Base-by-base conservation (phyloP, 2,329 filamentous ascomycete species). In the Trichoderma sp. region DNA sequence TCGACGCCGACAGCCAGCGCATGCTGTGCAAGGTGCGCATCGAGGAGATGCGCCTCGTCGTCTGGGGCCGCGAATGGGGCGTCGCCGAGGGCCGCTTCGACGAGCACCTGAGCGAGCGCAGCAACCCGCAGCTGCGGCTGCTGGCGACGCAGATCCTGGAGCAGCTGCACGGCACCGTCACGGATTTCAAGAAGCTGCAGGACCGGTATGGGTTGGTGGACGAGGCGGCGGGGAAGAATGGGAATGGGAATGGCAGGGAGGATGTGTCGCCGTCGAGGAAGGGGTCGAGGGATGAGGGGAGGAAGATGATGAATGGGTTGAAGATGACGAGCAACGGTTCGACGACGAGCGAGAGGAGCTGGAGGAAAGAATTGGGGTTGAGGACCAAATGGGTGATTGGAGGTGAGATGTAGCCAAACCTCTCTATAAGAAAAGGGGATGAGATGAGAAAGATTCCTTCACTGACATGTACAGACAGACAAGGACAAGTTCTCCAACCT, bases 41-140 rank as follows among this genome's bases (percentile, higher is more conserved):
- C 69, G 80, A 82, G 72, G 80, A 82, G 75, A 81, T 80, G 78
- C 75, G 80, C 4, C 74, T 82, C 43, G 71, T 79, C 34, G 78
- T 81, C 65, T 82, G 80, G 80, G 80, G 80, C 19, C 72, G 80
- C 39, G 78, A 81, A 68, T 82, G 80, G 80, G 80, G 80, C 26
- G 79, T 82, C 41, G 74, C 78, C 10, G 80, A 82, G 71, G 80
- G 80, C 5, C 73, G 68, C 57, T 72, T 82, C 1, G 80, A 82
- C 70, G 76, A 75, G 41, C 78, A 80, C 64, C 73, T 81, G 9
- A 72, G 72, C 43, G 76, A 74, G 45, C 71, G 72, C 55, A 77
- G 72, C 55, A 77, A 78, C 56, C 75, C 76, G 44, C 75, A 75
- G 68, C 71, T 82, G 70, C 72, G 76, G 59, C 67, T 67, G 21